These are phyloP conservation scores for Cryptococcus sp. DNA, from an alignment of 1,284 basidiomycete genomes.

Conservation along the genomic window DNA sequence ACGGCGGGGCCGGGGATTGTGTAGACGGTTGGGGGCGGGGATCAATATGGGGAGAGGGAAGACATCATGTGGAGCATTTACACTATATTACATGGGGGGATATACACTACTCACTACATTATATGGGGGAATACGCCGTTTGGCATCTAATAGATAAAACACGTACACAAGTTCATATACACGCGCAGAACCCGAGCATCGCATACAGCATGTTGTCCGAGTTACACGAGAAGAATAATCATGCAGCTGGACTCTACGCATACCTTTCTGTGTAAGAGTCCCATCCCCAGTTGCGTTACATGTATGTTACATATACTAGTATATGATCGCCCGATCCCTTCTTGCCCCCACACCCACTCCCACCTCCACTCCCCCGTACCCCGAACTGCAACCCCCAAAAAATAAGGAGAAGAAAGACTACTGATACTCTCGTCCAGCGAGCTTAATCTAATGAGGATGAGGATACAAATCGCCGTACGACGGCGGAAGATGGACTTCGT, in stretches of 20 bases:
- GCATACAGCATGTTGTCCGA: no score
- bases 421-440: background rate
- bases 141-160: background rate
- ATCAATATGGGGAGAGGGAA: background rate
- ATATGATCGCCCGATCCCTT: no score
- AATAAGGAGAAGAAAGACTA: background rate
- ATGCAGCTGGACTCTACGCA: no score
- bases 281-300: background rate
- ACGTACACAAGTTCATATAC: background rate
- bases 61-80: background rate
- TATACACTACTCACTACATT: background rate
- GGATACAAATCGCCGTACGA: slow-evolving; percentile 19
- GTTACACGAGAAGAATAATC: no score
- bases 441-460: background rate
- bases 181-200: background rate
- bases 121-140: background rate
- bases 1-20: slow-evolving; percentile 12
- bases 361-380: no score
- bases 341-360: no score
- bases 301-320: background rate
- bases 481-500: slow-evolving; percentile 12
- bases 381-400: background rate
- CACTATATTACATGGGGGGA: background rate
- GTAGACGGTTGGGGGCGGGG: background rate
- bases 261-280: no score